Conservation (phyloP, 495 filamentous ascomycete species). For the Penicillium canescens region DNA sequence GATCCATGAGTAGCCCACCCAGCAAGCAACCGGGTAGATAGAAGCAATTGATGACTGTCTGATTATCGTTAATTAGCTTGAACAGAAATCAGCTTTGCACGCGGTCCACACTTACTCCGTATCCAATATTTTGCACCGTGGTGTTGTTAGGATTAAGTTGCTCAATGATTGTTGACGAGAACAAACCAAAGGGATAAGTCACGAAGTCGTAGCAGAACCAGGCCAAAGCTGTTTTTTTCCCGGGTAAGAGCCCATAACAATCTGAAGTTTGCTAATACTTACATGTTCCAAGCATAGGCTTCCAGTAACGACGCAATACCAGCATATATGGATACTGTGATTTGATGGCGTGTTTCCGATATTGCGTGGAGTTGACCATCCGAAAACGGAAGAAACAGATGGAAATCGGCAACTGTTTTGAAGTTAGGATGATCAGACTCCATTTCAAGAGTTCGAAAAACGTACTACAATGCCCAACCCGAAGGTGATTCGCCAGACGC, state of each 20-base stretch:
- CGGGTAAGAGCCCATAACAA: too few species aligned
- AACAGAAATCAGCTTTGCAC: too few species aligned
- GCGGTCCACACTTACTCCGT: slow-evolving; percentile 23
- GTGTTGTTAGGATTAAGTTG: slow-evolving; percentile 40
- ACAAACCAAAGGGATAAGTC: slow-evolving; percentile 41
- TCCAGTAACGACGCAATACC: slow-evolving; percentile 39
- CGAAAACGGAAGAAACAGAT: slow-evolving; percentile 41
- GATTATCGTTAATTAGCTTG: neutral
- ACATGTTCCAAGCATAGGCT: slow-evolving; percentile 41
- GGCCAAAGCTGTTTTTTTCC: slow-evolving; percentile 20
- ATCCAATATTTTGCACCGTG: slow-evolving; percentile 45
- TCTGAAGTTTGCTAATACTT: slow-evolving; percentile 1
- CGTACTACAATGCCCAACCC: slow-evolving; percentile 36
- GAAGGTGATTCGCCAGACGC: slow-evolving; percentile 39
- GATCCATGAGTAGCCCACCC: slow-evolving; percentile 49
- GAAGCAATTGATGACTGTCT: slow-evolving; percentile 51
- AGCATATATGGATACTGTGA: slow-evolving; percentile 35
- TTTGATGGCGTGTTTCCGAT: slow-evolving; percentile 37
- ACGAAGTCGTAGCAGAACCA: slow-evolving; percentile 47
- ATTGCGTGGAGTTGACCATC: slow-evolving; percentile 40
- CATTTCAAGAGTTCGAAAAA: neutral
- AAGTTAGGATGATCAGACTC: neutral
- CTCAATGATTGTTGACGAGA: slow-evolving; percentile 37
- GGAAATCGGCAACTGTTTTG: slow-evolving; percentile 24
- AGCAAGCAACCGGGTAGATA: slow-evolving; percentile 47